These are phyloP conservation scores for Calonectria pteridis DNA, from an alignment of 2,329 filamentous ascomycete species.

Conservation along the genomic window DNA sequence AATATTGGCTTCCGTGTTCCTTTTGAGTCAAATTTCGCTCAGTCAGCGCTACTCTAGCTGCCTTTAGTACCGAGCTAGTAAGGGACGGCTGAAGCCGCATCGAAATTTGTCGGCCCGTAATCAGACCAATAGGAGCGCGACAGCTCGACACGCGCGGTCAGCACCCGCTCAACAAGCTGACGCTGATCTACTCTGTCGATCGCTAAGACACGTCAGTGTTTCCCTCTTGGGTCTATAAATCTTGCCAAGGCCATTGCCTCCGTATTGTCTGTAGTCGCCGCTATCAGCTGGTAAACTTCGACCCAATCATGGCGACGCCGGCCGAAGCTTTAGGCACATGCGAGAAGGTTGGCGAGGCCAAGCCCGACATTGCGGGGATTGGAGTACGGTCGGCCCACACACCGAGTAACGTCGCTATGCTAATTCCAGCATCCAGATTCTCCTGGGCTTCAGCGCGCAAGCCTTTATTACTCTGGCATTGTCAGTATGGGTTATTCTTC, in stretches of 20 bases:
- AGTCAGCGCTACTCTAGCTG: not conserved
- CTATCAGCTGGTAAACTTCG: too few relatives aligned
- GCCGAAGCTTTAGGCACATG: not conserved
- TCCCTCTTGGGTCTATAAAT: not conserved
- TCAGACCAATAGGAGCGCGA: not conserved
- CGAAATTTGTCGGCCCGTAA: not conserved
- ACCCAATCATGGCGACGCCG: not conserved
- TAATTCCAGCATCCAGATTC: not conserved
- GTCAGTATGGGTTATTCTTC: not conserved
- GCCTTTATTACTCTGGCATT: not conserved
- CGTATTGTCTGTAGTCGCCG: not conserved
- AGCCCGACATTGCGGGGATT: not conserved
- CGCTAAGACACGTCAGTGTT: not conserved
- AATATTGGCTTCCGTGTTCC: not conserved
- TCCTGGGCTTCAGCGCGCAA: not conserved
- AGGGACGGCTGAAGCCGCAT: not conserved
- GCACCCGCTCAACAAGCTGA: not conserved
- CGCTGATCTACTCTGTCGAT: not conserved
- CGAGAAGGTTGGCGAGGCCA: not conserved
- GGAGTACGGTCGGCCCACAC: not conserved
- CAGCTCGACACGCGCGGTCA: not conserved
- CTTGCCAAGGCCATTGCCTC: not conserved
- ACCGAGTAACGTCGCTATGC: not conserved
- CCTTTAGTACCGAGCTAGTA: not conserved
- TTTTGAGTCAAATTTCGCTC: not conserved